phyloP scores from a whole-genome alignment of 768 basidiomycete species.

The Leccinum barrowsii region DNA sequence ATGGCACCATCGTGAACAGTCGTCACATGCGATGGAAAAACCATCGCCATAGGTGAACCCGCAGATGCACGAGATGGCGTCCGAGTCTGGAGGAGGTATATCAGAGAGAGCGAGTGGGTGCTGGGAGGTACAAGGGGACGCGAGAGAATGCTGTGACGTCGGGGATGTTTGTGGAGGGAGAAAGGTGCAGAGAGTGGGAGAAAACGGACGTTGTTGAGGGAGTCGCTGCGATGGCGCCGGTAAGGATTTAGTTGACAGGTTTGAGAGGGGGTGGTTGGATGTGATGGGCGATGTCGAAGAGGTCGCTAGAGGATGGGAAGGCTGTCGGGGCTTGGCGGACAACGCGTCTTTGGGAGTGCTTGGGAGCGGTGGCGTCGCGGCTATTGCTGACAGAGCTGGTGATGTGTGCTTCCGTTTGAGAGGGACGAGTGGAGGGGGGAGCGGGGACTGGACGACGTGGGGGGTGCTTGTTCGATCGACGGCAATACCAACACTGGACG shows the following conservation, averaged over 20 bases:
- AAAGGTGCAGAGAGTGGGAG: conserved; percentile 13
- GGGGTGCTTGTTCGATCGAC: conserved; percentile 21
- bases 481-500: conserved; percentile 21
- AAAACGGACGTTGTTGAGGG: conserved; percentile 17
- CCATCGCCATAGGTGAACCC: conserved; percentile 74
- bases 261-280: conserved; percentile 7
- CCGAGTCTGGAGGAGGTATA: conserved; percentile 34
- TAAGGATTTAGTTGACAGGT: conserved; percentile 12
- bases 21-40: conserved; percentile 82
- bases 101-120: conserved; percentile 15
- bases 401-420: conserved; percentile 40
- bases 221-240: conserved; percentile 11
- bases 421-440: conserved; percentile 33
- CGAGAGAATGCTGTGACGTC: conserved; percentile 9
- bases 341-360: conserved; percentile 3
- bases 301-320: conserved; percentile 16
- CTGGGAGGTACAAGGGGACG: conserved; percentile 22
- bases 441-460: conserved; percentile 19
- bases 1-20: conserved; percentile 82
- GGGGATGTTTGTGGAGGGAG: conserved; percentile 16
- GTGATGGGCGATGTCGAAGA: conserved; percentile 16
- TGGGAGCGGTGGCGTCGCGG: conserved; percentile 9
- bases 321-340: conserved; percentile 14
- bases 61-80: conserved; percentile 71
- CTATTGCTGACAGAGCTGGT: conserved; percentile 14